These are phyloP conservation scores for Helicostylum pulchrum DNA, from an alignment of 192 early-diverging fungal species.

Conservation along the genomic window DNA sequence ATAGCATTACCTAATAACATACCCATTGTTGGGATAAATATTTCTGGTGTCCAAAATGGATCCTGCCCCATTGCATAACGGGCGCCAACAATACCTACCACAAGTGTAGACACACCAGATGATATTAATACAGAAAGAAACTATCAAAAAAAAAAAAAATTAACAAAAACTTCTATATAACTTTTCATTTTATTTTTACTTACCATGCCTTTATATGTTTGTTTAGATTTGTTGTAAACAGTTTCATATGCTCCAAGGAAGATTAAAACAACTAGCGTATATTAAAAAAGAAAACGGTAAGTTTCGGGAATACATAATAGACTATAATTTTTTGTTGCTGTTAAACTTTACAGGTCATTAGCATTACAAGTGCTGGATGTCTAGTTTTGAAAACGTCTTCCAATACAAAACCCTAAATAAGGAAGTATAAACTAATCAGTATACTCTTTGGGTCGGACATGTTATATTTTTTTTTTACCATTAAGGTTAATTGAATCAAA, in stretches of 20 bases:
- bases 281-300: neutral
- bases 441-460: neutral
- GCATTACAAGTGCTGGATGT: conserved; percentile 58
- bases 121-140: conserved; percentile 49
- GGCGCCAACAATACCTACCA: conserved; percentile 60
- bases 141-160: conserved; percentile 27
- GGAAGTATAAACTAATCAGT: neutral
- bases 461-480: conserved; percentile 43
- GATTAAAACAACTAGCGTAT: conserved; percentile 48
- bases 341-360: conserved; percentile 55
- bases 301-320: neutral
- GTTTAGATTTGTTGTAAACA: conserved; percentile 68
- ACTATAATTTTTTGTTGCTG: no score
- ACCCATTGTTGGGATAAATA: conserved; percentile 86
- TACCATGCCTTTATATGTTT: conserved; percentile 77
- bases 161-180: neutral
- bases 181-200: neutral
- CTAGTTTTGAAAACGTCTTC: conserved; percentile 67
- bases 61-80: conserved; percentile 66
- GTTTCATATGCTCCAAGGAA: conserved; percentile 66
- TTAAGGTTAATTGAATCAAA: conserved; percentile 71
- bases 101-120: conserved; percentile 45
- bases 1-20: conserved; percentile 85
- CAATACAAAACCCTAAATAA: conserved; percentile 56
- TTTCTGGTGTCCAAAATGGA: conserved; percentile 68